Percentiles rank a stretch among this genome's conserved stretches.
phyloP scores from a whole-genome alignment of 1,284 basidiomycete genomes.

The Pyrrhoderma noxium region DNA sequence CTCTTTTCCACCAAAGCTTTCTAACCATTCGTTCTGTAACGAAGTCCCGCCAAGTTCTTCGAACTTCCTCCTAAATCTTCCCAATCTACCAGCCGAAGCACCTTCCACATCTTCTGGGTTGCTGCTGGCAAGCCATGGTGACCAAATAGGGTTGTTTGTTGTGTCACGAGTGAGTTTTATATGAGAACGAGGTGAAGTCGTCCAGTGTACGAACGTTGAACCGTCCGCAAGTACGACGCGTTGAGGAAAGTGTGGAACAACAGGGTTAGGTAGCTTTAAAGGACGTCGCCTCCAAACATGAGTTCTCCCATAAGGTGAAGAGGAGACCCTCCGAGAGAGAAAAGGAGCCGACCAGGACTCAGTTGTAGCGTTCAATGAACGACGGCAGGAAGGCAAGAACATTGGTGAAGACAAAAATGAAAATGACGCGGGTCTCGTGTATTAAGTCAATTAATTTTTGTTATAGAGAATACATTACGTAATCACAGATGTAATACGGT shows the following conservation, averaged over 20 bases:
- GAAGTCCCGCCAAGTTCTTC: slow-evolving; percentile 43
- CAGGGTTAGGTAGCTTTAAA: slow-evolving; percentile 64
- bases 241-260: slow-evolving; percentile 80
- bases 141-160: slow-evolving; percentile 79
- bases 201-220: slow-evolving; percentile 80
- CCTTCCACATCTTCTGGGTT: slow-evolving; percentile 58
- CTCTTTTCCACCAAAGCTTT: no score
- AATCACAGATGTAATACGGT: no score
- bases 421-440: neutral
- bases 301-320: slow-evolving; percentile 67
- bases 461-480: no score
- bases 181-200: slow-evolving; percentile 73
- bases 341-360: neutral
- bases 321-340: slow-evolving; percentile 43
- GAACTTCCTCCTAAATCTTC: slow-evolving; percentile 73
- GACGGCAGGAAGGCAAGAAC: neutral
- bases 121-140: slow-evolving; percentile 27
- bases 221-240: slow-evolving; percentile 78
- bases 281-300: slow-evolving; percentile 67
- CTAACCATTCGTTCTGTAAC: no score
- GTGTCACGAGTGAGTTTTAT: slow-evolving; percentile 76
- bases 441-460: no score
- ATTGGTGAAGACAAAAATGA: neutral
- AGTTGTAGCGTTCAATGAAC: no score
- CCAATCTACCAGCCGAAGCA: slow-evolving; percentile 66